Conservation (phyloP, 805 yeast genomes). For the Wickerhamiella australiensis region DNA sequence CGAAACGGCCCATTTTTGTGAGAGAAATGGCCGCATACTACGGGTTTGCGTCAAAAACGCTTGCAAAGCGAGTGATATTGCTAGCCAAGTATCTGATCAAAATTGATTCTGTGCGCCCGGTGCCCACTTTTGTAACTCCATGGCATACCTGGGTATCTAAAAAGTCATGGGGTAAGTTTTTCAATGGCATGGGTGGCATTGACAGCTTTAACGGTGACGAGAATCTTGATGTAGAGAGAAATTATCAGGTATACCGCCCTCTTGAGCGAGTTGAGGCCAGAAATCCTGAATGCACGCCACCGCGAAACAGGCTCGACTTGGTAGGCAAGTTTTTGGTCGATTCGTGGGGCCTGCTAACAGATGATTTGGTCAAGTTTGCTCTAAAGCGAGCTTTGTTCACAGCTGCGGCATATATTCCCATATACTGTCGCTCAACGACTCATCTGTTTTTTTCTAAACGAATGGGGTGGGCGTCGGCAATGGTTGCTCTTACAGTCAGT, state of each 20-base stretch:
- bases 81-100: conserved; percentile 11
- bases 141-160: conserved; percentile 1
- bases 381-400: conserved; percentile 22
- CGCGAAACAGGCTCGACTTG: conserved; percentile 19
- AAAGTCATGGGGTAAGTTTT: background rate
- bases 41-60: conserved; percentile 8
- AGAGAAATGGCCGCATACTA: conserved; percentile 8
- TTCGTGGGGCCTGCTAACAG: conserved; percentile 9
- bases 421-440: conserved; percentile 23
- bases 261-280: conserved; percentile 16
- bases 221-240: background rate
- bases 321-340: conserved; percentile 15
- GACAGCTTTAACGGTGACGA: conserved; percentile 4
- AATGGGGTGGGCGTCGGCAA: conserved; percentile 27
- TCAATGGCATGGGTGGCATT: background rate
- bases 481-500: conserved; percentile 25
- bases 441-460: conserved; percentile 20
- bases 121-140: conserved; percentile 16
- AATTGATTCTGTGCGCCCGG: conserved; percentile 17
- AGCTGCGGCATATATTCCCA: conserved; percentile 22
- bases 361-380: conserved; percentile 19
- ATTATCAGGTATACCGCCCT: conserved; percentile 8
- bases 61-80: conserved; percentile 1
- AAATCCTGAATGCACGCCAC: conserved; percentile 25
- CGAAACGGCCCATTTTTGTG: conserved; percentile 1